phyloP scores from a whole-genome alignment of 1,284 basidiomycete species.

The Termitomyces sp. region DNA sequence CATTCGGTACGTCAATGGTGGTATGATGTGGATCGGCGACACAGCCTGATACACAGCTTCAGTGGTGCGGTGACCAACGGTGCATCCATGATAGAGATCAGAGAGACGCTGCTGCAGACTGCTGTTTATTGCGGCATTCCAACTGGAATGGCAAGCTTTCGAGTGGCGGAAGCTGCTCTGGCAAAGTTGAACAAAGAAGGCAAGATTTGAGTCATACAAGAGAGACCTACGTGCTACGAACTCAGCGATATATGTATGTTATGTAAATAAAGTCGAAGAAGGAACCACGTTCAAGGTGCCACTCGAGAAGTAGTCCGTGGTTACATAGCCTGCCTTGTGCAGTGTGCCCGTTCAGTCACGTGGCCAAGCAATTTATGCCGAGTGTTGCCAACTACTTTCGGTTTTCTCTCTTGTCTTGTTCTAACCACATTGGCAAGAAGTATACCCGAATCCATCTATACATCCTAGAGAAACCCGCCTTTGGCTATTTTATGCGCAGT shows the following conservation, averaged over 20 bases:
- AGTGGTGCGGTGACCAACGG: constrained; percentile 39
- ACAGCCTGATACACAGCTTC: background rate
- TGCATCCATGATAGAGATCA: constrained; percentile 35
- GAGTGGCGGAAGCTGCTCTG: constrained; percentile 34
- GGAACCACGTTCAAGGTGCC: too few relatives aligned
- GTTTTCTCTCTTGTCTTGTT: constrained; percentile 3
- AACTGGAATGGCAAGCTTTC: constrained; percentile 36
- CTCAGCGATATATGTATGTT: background rate
- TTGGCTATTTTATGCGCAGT: constrained; percentile 16
- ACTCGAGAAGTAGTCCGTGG: too few relatives aligned
- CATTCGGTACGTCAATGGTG: constrained; percentile 26
- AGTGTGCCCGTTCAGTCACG: background rate
- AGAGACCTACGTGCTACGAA: too few relatives aligned
- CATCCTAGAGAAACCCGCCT: constrained; percentile 5
- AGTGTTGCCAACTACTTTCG: background rate
- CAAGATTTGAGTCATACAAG: constrained; percentile 16
- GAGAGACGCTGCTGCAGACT: constrained; percentile 37
- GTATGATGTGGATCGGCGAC: background rate
- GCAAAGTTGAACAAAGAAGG: constrained; percentile 34
- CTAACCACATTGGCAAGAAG: constrained; percentile 1
- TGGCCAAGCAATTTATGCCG: constrained; percentile 4
- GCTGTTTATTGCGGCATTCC: constrained; percentile 38
- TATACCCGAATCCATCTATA: constrained; percentile 14
- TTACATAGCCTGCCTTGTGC: too few relatives aligned
- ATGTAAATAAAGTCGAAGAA: background rate